Evolutionary conservation across 352 stramenopile species (phyloP), one percentile per base, ranked within the genome.

Genomic region (Phytophthora sansomeana): DNA sequence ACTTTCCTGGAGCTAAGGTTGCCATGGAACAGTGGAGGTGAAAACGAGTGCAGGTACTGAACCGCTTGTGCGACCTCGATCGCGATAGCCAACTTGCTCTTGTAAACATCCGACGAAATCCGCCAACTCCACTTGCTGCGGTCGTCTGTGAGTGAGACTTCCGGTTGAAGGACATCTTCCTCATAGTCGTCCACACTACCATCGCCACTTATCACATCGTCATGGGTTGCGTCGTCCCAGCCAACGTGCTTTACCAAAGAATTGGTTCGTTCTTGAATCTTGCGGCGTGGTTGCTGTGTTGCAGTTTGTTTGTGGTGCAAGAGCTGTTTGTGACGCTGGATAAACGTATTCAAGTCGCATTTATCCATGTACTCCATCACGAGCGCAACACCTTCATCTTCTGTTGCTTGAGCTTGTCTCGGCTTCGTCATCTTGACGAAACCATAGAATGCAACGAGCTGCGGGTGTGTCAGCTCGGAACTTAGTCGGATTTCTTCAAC

Each of bases 1-100:
- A 89, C 58, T 44, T 81, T 83, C 1, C 76, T 57, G 1, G 78
- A 79, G 26, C 78, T 81, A 14, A 89, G 52, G 29, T 82, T 80
- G 24, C 74, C 69, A 38, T 89, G 75, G 26, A 82, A 72, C 2
- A 85, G 51, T 36, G 72, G 58, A 21, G 57, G 73, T 0, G 64
- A 65, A 33, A 82, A 68, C 16, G 77, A 81, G 36, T 89, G 80
- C 44, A 89, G 36, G n/a, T 89, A 83, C 24, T 75, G 59, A 9
- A 86, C 58, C 1, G 67, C 77, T 3, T 74, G 55, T 1, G 74
- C 70, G 3, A 87, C 66, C 13, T 85, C 75, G 13, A 78, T 70
- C 2, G 67, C 69, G 16, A 89, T 73, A 14, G 67, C 61, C 24
- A 85, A 58, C 42, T 85, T 85, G 49, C 71, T 75, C 55, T 74